Evolutionary conservation across 768 basidiomycete species (phyloP).

Genomic region (Lactarius tabidus): DNA sequence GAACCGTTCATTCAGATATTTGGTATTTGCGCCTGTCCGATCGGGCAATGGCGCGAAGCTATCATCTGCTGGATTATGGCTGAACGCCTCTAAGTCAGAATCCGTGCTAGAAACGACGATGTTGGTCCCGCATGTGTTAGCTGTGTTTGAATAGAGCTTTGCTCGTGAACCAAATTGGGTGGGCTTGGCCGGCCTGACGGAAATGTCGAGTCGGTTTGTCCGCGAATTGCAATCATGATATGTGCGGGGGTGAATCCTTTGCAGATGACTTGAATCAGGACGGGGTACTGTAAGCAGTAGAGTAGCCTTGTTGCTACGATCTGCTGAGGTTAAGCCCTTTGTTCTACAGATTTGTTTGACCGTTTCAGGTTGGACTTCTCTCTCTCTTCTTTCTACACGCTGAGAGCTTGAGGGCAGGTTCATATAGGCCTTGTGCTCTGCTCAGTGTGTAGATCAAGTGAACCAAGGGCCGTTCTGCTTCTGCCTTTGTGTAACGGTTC

Average conservation of each 20-base stretch:
- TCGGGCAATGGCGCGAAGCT: slow-evolving; percentile 75
- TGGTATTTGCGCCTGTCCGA: slow-evolving; percentile 78
- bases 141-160: slow-evolving; percentile 64
- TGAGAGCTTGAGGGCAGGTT: slow-evolving; percentile 41
- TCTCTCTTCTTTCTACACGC: slow-evolving; percentile 36
- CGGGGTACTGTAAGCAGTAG: slow-evolving; percentile 73
- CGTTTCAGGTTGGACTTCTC: slow-evolving; percentile 39
- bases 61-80: slow-evolving; percentile 81
- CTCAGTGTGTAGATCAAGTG: neutral
- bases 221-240: slow-evolving; percentile 60
- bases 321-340: slow-evolving; percentile 69
- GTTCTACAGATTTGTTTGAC: slow-evolving; percentile 68
- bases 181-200: slow-evolving; percentile 45
- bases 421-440: slow-evolving; percentile 22
- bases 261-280: slow-evolving; percentile 75
- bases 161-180: slow-evolving; percentile 66
- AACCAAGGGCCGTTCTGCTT: no score
- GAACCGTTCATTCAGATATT: slow-evolving; percentile 80
- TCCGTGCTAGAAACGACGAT: slow-evolving; percentile 73
- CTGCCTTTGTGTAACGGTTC: no score
- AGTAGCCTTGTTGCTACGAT: slow-evolving; percentile 78
- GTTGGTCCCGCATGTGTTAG: slow-evolving; percentile 62
- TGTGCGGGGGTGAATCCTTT: slow-evolving; percentile 71
- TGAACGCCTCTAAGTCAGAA: slow-evolving; percentile 83
- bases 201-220: slow-evolving; percentile 52